Evolutionary conservation across 2,329 filamentous ascomycete species (phyloP), one percentile per base, ranked within the genome.

Genomic region (Paecilomyces dactylethromorphus): DNA sequence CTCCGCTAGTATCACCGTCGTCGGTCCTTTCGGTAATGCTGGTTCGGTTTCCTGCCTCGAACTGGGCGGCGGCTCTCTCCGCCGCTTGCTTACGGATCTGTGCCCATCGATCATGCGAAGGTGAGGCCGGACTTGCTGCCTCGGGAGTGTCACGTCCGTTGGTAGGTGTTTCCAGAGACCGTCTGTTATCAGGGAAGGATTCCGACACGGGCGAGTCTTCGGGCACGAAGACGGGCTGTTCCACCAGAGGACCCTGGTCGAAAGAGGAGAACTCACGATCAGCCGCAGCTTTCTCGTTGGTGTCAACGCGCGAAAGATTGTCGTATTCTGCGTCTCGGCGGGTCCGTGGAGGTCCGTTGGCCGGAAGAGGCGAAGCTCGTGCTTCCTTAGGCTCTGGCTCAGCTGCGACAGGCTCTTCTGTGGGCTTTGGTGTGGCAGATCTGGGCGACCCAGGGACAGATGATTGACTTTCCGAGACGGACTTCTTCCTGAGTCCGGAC

Each of bases 41-140:
- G 52, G 81, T 81, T 45, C 81, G 81, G 64, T 78, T 79, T 63
- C 86, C 83, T 66, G 90, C 86, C 65, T 91, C 88, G 57, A 84
- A 86, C 51, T 84, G 80, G 61, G 86, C 82, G 57, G 81, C 82
- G 35, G 89, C 90, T 60, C 92, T 84, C 62, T 94, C 89, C 3
- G 92, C 92, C 11, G 94, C 94, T 68, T 97, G 97, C 81, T 92
- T 93, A 64, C 92, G 86, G 65, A 97, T 97, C 75, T 96, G 91
- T 0, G 93, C 93, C 94, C 94, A 99, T 57, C 93, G 87, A 71
- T 97, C 92, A 63, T 89, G 82, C n/a, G 69, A 65, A 10, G 58
- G 52, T 35, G 54, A 26, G 8, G 60, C 21, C 49, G 56, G 45
- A 35, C 29, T 58, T n/a, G 58, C 50, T 32, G 58, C 56, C 15